phyloP scores from a whole-genome alignment of 2,329 filamentous ascomycete genomes.

The Ophiosphaerella narmari region DNA sequence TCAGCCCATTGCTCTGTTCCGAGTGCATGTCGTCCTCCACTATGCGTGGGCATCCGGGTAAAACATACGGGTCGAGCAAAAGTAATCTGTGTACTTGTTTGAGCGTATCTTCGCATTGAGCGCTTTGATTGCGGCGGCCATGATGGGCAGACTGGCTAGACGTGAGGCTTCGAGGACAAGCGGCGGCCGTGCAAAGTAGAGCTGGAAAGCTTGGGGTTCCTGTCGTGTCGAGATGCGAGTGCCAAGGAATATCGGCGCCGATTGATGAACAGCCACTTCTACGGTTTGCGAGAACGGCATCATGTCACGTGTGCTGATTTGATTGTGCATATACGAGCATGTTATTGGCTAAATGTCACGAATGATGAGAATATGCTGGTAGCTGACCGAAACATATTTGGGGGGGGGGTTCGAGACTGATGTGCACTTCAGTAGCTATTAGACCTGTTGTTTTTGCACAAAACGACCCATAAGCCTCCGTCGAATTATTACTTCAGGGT shows the following conservation, averaged over 20 bases:
- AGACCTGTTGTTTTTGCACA: no score
- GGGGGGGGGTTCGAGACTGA: background rate
- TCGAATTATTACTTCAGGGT: background rate
- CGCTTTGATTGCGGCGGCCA: conserved; percentile 60
- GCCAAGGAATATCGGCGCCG: conserved; percentile 5
- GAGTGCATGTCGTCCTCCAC: background rate
- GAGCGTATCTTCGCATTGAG: conserved; percentile 59
- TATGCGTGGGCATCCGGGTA: conserved; percentile 5
- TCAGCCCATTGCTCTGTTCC: conserved; percentile 6
- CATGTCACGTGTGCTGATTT: conserved; percentile 3
- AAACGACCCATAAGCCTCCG: no score
- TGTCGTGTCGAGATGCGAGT: conserved; percentile 9
- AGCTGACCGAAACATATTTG: background rate
- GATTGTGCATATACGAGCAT: background rate
- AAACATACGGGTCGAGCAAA: conserved; percentile 59
- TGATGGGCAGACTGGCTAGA: conserved; percentile 31
- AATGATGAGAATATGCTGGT: background rate
- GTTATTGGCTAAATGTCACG: background rate
- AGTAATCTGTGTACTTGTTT: conserved; percentile 56
- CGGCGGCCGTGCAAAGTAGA: background rate
- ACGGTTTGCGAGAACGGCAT: conserved; percentile 2
- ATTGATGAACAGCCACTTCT: conserved; percentile 1
- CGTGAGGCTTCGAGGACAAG: conserved; percentile 8
- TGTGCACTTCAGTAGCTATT: background rate
- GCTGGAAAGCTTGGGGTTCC: conserved; percentile 8